Conservation (phyloP, 78 protist genomes). For the Cavenderia fasciculata region DNA sequence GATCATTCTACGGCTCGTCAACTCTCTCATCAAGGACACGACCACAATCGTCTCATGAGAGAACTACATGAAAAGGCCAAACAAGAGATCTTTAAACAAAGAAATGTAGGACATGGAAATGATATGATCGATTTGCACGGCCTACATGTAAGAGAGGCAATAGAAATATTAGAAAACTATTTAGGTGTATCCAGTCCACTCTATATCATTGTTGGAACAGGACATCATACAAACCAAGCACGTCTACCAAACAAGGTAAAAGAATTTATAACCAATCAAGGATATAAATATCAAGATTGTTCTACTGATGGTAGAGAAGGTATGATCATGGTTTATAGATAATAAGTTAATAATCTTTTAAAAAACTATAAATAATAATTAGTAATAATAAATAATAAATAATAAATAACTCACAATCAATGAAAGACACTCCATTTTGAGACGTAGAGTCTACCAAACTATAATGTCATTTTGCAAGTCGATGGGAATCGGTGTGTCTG, state of each 20-base stretch:
- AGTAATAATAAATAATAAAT: too few relatives aligned
- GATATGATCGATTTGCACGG: slow-evolving; percentile 48
- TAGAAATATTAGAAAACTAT: slow-evolving; percentile 9
- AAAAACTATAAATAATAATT: too few relatives aligned
- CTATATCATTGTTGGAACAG: slow-evolving; percentile 47
- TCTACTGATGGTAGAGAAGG: slow-evolving; percentile 33
- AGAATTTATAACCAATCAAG: not conserved
- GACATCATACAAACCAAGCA: slow-evolving; percentile 8
- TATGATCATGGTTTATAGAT: not conserved
- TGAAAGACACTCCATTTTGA: too few relatives aligned
- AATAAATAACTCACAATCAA: too few relatives aligned
- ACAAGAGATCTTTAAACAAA: slow-evolving; percentile 11
- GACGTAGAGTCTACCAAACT: too few relatives aligned
- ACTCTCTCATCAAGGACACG: slow-evolving; percentile 2
- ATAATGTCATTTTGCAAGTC: too few relatives aligned
- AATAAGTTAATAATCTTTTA: too few relatives aligned
- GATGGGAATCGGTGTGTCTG: too few relatives aligned
- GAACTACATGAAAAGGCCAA: slow-evolving; percentile 25
- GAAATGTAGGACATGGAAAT: not conserved
- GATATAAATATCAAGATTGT: not conserved
- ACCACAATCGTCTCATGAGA: slow-evolving; percentile 31
- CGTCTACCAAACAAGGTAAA: slow-evolving; percentile 38
- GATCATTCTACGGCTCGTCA: not conserved
- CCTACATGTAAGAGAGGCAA: slow-evolving; percentile 39
- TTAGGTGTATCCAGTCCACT: not conserved